Conservation (phyloP, 192 early-diverging fungal genomes). For the Spizellomyces punctatus region DNA sequence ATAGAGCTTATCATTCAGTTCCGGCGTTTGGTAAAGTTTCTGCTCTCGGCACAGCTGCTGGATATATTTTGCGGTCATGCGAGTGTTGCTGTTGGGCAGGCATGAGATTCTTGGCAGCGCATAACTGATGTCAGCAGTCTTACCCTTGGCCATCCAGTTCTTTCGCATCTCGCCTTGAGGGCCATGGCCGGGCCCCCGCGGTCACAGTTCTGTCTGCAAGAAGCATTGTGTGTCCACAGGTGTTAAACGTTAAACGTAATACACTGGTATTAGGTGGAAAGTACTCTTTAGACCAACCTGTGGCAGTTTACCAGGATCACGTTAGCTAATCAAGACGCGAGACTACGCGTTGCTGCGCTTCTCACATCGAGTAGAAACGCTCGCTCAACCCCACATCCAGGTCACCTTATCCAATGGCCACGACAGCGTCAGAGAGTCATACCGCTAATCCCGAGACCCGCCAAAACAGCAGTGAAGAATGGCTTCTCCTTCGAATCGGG, state of each 20-base stretch:
- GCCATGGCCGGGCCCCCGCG: constrained; percentile 3
- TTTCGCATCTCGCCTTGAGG: constrained; percentile 22
- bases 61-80: constrained; percentile 58
- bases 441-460: neutral
- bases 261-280: too few species aligned
- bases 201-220: too few species aligned
- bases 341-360: too few species aligned
- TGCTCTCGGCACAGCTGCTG: constrained; percentile 64
- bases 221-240: too few species aligned
- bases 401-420: too few species aligned
- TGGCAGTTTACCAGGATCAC: too few species aligned
- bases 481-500: constrained; percentile 58
- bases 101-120: neutral
- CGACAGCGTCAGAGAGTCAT: too few species aligned
- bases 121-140: neutral
- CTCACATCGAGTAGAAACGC: too few species aligned
- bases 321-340: too few species aligned
- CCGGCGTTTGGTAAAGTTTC: constrained; percentile 59
- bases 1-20: constrained; percentile 63
- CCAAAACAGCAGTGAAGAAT: constrained; percentile 44
- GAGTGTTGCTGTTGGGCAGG: constrained; percentile 46
- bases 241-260: too few species aligned
- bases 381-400: too few species aligned
- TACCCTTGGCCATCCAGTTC: constrained; percentile 29
- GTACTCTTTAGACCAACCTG: too few species aligned